Evolutionary conservation across 495 filamentous ascomycete species (phyloP), one percentile per base, ranked within the genome.

Genomic region (Daldinia caldariorum): DNA sequence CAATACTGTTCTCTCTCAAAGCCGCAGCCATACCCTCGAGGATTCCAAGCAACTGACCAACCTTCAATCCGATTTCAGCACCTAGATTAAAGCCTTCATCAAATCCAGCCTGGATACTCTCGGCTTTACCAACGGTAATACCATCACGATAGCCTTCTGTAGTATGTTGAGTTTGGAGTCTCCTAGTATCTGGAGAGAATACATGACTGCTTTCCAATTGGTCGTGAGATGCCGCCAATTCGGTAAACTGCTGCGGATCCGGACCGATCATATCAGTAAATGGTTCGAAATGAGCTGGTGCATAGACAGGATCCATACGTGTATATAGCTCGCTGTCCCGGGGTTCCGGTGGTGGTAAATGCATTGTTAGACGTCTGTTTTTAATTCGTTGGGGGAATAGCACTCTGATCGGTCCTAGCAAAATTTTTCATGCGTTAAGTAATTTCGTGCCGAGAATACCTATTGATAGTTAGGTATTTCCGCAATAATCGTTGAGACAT

Each of bases 91-190:
- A 98, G 0, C 93, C 94, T 60, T 93, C 90, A 76, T 98, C 95
- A 74, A 98, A 97, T 6, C 95, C 94, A 16, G 79, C 77, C 75
- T 98, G 94, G 12, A 96, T 85, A 66, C 85, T 86, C 54, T 83
- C 70, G 13, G 83, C 80, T 77, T 97, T 97, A 18, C 89, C 90
- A 3, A 76, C 72, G 3, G 90, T 82, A 66, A 97, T 88, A 63
- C 95, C 94, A 66, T 94, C 92, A 63, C 94, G 89, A 80, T 97
- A 98, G 55, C 95, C 94, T n/a, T 90, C 88, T 7, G 89, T 97
- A 37, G 86, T 84, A 78, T 97, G 94, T 65, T 88, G 88, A 45
- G 85, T 81, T 65, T 88, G 88, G 13, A 96, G 86, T 57, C 89
- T 70, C 26, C 58, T 66, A 4, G 72, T 43, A 41, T 77, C 74